Evolutionary conservation across 2,329 filamentous ascomycete genomes (phyloP), one percentile per base, ranked within the genome.

Genomic region (Botryotinia convoluta): DNA sequence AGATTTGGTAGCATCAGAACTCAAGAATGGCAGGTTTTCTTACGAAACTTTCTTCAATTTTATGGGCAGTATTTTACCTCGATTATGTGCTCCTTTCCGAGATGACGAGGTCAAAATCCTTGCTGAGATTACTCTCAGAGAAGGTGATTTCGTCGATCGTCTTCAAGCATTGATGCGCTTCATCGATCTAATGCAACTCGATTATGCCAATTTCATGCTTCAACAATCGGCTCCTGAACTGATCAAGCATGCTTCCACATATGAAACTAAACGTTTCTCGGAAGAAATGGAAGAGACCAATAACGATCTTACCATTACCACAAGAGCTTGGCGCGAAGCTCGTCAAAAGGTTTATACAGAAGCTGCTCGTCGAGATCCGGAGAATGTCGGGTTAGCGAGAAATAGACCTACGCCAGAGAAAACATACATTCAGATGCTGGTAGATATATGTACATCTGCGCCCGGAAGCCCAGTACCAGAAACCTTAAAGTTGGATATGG

Each of bases 191-290:
- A 91, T 95, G 83, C 88, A 92, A 37, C 89, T 93, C 74, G 93
- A 96, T 78, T 94, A 95, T 79, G 91, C 92, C 74, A 96, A 96
- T 80, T 95, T 93, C 79, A 86, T 95, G 78, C 84, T 96, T 68
- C 89, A 90, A 81, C 87, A 91, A 42, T 90, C 90, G 0, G 91
- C 91, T 2, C 92, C 92, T 0, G 88, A 89, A 9, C 86, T 96
- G 70, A 89, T 94, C 71, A 88, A 91, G 75, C 90, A 93, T 76
- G 90, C 92, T 2, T 84, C 90, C 1, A 86, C 89, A 26, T 95
- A 95, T 80, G 93, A 96, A 79, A 87, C 89, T n/a, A 90, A 90
- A 76, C 86, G 87, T 57, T 96, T 96, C 77, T 85, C 87, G 1
- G 86, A 91, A 89, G 92, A 61, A 79, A 94, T 42, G 87, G 89